phyloP scores from a whole-genome alignment of 768 basidiomycete genomes.

The Mycena olivaceomarginata region DNA sequence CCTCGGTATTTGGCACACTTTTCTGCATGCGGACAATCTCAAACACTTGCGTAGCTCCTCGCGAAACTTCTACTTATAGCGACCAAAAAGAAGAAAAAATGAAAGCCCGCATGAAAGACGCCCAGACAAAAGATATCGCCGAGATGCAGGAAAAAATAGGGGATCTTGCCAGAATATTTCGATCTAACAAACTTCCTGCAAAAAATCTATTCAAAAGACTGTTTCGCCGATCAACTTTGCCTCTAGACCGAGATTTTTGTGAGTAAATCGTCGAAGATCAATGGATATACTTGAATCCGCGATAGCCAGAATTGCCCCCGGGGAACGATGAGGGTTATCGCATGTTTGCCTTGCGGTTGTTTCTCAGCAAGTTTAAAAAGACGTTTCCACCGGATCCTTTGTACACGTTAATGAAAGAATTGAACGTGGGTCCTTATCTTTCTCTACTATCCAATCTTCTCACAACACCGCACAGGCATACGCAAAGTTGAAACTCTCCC shows the following conservation, averaged over 20 bases:
- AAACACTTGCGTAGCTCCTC: background rate
- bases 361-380: conserved; percentile 6
- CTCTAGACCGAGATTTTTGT: conserved; percentile 13
- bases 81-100: background rate
- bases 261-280: background rate
- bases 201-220: background rate
- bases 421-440: background rate
- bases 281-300: background rate
- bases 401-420: background rate
- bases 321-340: background rate
- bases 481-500: background rate
- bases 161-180: conserved; percentile 3
- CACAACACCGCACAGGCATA: background rate
- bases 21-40: background rate
- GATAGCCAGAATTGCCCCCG: background rate
- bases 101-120: background rate
- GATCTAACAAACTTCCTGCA: background rate
- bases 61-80: background rate
- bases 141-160: conserved; percentile 1
- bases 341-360: background rate
- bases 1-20: conserved; percentile 7
- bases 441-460: background rate
- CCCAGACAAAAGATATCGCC: background rate
- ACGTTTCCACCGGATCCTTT: background rate
- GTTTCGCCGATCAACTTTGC: background rate